Conservation (phyloP, 1,139 yeast genomes). For the Nadsonia commutata region DNA sequence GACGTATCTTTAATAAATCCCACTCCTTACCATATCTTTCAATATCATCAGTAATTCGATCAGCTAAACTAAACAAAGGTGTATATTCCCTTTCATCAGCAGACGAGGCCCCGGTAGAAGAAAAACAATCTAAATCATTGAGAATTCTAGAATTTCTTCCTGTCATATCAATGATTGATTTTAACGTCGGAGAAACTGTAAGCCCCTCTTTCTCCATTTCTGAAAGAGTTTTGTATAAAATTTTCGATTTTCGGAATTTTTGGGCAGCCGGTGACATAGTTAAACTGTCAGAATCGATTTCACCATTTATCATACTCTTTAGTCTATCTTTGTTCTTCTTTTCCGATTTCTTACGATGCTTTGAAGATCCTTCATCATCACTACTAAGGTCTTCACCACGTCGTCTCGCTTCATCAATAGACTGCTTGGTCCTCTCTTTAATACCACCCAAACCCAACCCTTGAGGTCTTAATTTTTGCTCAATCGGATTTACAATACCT, state of each 20-base stretch:
- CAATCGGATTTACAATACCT: constrained; percentile 71
- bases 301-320: constrained; percentile 11
- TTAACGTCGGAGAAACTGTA: constrained; percentile 24
- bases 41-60: constrained; percentile 17
- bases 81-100: background rate
- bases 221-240: constrained; percentile 25
- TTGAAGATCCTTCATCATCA: constrained; percentile 6
- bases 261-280: constrained; percentile 15
- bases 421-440: constrained; percentile 24
- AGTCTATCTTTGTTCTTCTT: constrained; percentile 11
- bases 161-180: constrained; percentile 20
- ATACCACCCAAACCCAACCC: constrained; percentile 52
- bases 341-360: constrained; percentile 7
- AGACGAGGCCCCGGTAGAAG: constrained; percentile 5
- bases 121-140: constrained; percentile 9
- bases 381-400: constrained; percentile 12
- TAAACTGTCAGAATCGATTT: background rate
- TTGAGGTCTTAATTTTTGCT: constrained; percentile 54
- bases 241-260: constrained; percentile 12
- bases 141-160: constrained; percentile 10
- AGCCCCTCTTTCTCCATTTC: constrained; percentile 26
- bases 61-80: constrained; percentile 3
- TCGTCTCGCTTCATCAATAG: constrained; percentile 12
- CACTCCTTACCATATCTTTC: constrained; percentile 17
- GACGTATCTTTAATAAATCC: constrained; percentile 15